Conservation (phyloP, 768 basidiomycete genomes). For the Lanmaoa pseudosensibilis region DNA sequence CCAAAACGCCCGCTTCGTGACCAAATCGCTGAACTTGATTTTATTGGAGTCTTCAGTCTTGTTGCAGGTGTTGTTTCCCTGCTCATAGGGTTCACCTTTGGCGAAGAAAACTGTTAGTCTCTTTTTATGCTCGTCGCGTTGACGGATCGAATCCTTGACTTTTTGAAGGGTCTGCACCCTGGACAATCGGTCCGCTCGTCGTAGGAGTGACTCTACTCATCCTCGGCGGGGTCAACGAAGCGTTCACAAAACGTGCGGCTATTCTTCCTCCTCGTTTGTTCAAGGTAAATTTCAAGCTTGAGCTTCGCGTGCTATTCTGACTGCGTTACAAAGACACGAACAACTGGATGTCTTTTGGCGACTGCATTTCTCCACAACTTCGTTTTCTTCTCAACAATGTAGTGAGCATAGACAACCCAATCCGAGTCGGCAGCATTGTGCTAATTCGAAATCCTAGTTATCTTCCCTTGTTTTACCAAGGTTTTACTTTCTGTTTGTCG, state of each 20-base stretch:
- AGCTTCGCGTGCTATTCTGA: background rate
- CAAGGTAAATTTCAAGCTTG: constrained; percentile 42
- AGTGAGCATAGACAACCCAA: constrained; percentile 8
- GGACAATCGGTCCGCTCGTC: constrained; percentile 57
- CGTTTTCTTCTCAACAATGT: constrained; percentile 52
- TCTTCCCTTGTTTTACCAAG: constrained; percentile 74
- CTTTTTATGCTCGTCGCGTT: background rate
- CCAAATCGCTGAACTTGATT: constrained; percentile 67
- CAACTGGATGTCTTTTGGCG: constrained; percentile 60
- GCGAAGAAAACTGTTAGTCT: constrained; percentile 61
- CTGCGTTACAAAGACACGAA: constrained; percentile 54
- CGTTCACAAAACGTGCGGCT: constrained; percentile 59
- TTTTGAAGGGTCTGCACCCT: constrained; percentile 49
- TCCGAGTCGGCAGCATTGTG: no score
- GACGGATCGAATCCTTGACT: background rate
- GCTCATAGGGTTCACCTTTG: constrained; percentile 69
- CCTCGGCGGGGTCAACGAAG: constrained; percentile 54
- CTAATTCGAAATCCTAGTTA: constrained; percentile 38
- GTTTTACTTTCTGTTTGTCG: background rate
- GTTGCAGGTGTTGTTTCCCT: constrained; percentile 65
- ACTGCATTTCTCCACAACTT: constrained; percentile 60
- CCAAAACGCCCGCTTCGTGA: constrained; percentile 54
- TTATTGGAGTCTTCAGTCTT: constrained; percentile 60
- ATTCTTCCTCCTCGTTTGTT: constrained; percentile 77
- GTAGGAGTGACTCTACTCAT: constrained; percentile 56